Evolutionary conservation across 306 rosid genomes (phyloP), one percentile per base, ranked within the genome.

Genomic region (Hippophae gyantsensis): DNA sequence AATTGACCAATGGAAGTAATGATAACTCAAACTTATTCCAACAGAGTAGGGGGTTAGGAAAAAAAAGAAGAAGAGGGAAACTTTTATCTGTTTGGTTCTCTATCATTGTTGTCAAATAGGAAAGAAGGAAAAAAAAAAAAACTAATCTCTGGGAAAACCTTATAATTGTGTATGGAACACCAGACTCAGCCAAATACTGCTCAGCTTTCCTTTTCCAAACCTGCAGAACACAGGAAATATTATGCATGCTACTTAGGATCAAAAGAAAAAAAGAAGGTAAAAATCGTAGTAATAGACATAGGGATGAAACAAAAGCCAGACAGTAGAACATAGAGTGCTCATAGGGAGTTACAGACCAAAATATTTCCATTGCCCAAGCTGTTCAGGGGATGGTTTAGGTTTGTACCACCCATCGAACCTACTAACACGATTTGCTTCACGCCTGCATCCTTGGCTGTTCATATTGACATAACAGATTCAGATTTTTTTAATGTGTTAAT

Each of bases 151-250:
- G 63, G n/a, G 48, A 52, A 25, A 71, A 88, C 98, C 98, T 83
- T 76, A 92, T 83, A 70, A 92, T 92, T 7, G 96, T 87, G 79
- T 87, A 92, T 9, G 98, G 85, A 65, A 87, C 4, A 43, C 96
- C 96, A 51, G 95, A 92, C 64, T 85, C 89, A 25, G 88, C 86
- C 63, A 92, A 81, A 82, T 92, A 92, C 72, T 85, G 84, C 81
- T 92, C 98, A 55, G 96, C 93, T 73, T 92, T 92, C 67, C 98
- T 83, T 83, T 92, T 92, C 98, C 98, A 92, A 63, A 92, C 72
- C 98, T 92, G 78, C 56, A 10, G 56, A 66, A 38, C 13, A 10
- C 41, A 10, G 49, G 51, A 60, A 26, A 63, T 45, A 48, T 46
- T 42, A 55, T 1, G 58, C n/a, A 25, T 47, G 38, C 32, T 57